These are phyloP conservation scores for Phylloporus sp. DNA, from an alignment of 768 basidiomycete species.

Conservation along the genomic window DNA sequence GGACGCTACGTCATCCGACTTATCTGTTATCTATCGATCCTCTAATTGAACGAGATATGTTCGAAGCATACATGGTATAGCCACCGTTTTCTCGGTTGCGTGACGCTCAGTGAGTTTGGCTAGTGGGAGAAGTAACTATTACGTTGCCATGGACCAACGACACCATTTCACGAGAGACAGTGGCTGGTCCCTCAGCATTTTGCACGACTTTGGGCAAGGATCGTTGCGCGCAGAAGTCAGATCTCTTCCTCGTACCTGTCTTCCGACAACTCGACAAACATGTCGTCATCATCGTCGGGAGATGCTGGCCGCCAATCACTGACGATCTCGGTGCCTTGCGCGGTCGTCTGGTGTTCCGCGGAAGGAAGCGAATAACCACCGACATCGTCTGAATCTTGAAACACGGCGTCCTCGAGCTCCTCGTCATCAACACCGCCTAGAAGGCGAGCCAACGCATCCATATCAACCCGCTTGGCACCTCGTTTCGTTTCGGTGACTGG, in stretches of 20 bases:
- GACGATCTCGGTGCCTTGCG: slow-evolving; percentile 34
- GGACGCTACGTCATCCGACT: neutral
- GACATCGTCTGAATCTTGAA: slow-evolving; percentile 20
- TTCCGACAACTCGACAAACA: slow-evolving; percentile 12
- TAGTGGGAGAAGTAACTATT: neutral
- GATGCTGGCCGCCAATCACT: slow-evolving; percentile 44
- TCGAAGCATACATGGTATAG: neutral
- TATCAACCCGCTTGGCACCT: slow-evolving; percentile 43
- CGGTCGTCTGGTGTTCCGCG: slow-evolving; percentile 6
- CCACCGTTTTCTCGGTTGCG: neutral
- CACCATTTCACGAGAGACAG: slow-evolving; percentile 14
- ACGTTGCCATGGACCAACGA: slow-evolving; percentile 19
- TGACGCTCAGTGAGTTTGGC: neutral
- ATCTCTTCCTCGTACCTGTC: slow-evolving; percentile 31
- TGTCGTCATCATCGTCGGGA: slow-evolving; percentile 22
- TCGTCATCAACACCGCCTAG: slow-evolving; percentile 34
- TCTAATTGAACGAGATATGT: slow-evolving; percentile 6
- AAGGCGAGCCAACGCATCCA: slow-evolving; percentile 52
- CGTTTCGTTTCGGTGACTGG: slow-evolving; percentile 21
- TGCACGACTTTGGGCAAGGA: neutral
- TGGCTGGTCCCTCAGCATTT: slow-evolving; percentile 3
- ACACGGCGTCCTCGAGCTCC: slow-evolving; percentile 12
- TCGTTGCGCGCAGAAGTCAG: slow-evolving; percentile 7
- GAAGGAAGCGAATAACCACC: slow-evolving; percentile 11
- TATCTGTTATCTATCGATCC: slow-evolving; percentile 13